phyloP scores from a whole-genome alignment of 1,139 yeast species.

The Hemisphaericaspora xylofermentans region DNA sequence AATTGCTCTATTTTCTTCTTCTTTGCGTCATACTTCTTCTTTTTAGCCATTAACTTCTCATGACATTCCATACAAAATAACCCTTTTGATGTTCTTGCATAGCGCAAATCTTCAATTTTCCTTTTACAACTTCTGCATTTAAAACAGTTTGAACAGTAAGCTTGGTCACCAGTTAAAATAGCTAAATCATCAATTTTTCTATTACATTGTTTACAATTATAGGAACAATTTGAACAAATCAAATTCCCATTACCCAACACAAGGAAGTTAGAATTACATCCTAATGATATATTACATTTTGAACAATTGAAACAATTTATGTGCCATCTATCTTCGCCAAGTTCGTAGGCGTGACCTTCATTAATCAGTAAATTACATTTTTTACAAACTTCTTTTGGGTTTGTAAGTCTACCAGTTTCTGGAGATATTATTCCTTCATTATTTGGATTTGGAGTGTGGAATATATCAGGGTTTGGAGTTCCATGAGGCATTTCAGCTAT shows the following conservation, averaged over 20 bases:
- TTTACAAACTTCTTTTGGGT: slow-evolving; percentile 34
- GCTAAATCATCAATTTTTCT: slow-evolving; percentile 94
- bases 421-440: slow-evolving; percentile 1
- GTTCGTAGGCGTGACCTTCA: slow-evolving; percentile 79
- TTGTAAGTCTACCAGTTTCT: slow-evolving; percentile 13
- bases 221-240: slow-evolving; percentile 89
- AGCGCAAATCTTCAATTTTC: slow-evolving; percentile 84
- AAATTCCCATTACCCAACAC: slow-evolving; percentile 91
- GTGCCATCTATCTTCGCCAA: slow-evolving; percentile 95
- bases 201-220: slow-evolving; percentile 82
- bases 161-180: slow-evolving; percentile 92
- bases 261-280: slow-evolving; percentile 84
- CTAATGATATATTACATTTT: slow-evolving; percentile 72
- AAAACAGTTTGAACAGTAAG: slow-evolving; percentile 90
- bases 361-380: slow-evolving; percentile 49
- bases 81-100: slow-evolving; percentile 93
- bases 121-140: slow-evolving; percentile 87
- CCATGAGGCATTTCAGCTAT: slow-evolving; percentile 1
- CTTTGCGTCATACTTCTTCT: slow-evolving; percentile 51
- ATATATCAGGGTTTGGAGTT: background rate
- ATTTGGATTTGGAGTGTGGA: background rate
- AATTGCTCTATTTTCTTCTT: slow-evolving; percentile 31
- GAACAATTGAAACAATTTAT: slow-evolving; percentile 89
- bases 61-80: slow-evolving; percentile 93
- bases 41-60: slow-evolving; percentile 73